Evolutionary conservation across 805 yeast genomes (phyloP), one percentile per base, ranked within the genome.

Genomic region (Danielozyma ontarioensis): DNA sequence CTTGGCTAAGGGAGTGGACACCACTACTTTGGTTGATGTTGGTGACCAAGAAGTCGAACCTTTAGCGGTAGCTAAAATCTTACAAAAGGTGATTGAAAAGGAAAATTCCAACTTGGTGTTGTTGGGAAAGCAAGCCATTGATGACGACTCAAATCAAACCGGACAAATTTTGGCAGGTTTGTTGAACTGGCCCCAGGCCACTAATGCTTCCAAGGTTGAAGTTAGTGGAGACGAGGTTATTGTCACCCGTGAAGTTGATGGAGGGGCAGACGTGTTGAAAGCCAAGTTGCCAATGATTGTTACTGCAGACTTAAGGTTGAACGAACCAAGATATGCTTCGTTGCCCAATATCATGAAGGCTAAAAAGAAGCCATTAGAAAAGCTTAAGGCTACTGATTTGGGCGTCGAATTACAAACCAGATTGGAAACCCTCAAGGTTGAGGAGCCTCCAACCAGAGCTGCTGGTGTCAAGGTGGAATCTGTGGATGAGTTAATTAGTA

Each of bases 321-420:
- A 93, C 59, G 93, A 78, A 55, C 98, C 99, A 28, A 80, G 97
- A 50, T 93, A 87, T 52, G 96, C 95, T n/a, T 78, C 95, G 11
- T 72, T 93, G 54, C 97, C 96, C 40, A 93, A 90, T 59, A 76
- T 89, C 68, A 93, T 93, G 97, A 93, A 93, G 70, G 97, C 97
- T 35, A 93, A 93, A 71, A 89, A 89, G 77, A 89, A 87, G 71
- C 96, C 96, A 3, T 70, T 89, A 56, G 86, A 78, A 47, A 70
- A 76, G 52, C 57, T 76, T 59, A 62, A 73, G 65, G 58, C 64
- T 13, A 60, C 80, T 14, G 94, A 84, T 47, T 74, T 85, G 39
- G 83, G 80, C n/a, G 71, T 83, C 22, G 83, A 80, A 28, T 53
- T 78, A 8, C 57, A 74, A 21, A 72, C 75, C 24, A 76, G 90